Base-by-base conservation (phyloP, 192 early-diverging fungal genomes). In the Phlyctochytrium arcticum region DNA sequence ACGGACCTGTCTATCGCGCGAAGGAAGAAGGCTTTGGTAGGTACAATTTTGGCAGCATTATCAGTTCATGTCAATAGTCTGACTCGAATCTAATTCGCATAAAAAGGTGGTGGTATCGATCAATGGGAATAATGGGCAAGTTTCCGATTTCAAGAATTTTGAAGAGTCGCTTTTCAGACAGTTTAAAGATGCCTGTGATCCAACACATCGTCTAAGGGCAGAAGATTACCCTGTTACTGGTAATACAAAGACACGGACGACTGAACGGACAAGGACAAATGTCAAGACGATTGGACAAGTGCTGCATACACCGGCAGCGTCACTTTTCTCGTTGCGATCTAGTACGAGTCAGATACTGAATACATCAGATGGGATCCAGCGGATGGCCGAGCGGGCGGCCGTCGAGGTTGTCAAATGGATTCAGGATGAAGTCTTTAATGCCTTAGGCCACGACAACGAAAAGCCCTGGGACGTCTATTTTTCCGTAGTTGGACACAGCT, bases 401-500 rank as follows among this genome's bases (percentile, higher is more conserved):
- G 12, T 48, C 23, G 60, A 62, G 32, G 32, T 34, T 19, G 48
- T 53, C 23, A 19, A 19, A 10, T 62, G 60, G 60, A 27, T 62
- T 17, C 29, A 26, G 12, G 48, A 1, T 7, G 48, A 62, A 17
- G 32, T 62, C 2, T 8, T 62, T 1, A 42, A 42, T 10, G n/a
- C 7, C 10, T 21, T 62, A 31, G 42, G 46, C 29, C 12, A 23
- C 27, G 21, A 34, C 33, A 53, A 53, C 24, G 3, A 21, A 1
- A 21, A 12, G 15, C 9, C 8, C 7, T 60, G 19, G n/a, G 2
- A 60, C 1, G 57, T 66, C 17, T 35, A 35, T 34, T 31, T 66
- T 23, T 66, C 64, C 0, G 51, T 66, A 15, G 31, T 66, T n/a
- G 64, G 54, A 10, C 64, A 66, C 32, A 31, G 23, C 7, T 34